Conservation (phyloP, 352 stramenopile genomes). For the Achlya hypogyna region DNA sequence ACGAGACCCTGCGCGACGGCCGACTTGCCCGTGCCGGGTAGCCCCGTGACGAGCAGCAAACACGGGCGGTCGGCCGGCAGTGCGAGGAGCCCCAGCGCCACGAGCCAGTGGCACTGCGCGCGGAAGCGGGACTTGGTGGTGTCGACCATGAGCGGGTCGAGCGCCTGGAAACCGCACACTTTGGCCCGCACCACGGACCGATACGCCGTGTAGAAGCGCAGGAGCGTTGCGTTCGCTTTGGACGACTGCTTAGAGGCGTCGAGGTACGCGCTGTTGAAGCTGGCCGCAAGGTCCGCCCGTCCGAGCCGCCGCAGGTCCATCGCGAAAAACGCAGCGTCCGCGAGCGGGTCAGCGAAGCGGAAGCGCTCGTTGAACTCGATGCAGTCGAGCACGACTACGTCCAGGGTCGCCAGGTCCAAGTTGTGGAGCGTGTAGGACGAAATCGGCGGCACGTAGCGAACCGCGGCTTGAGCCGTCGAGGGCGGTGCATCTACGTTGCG, state of each 20-base stretch:
- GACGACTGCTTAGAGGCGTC: slow-evolving; percentile 37
- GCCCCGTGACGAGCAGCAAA: slow-evolving; percentile 43
- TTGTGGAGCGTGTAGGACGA: not conserved
- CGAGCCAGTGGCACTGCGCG: slow-evolving; percentile 52
- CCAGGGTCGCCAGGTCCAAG: not conserved
- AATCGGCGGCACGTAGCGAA: not conserved
- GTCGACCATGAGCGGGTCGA: slow-evolving; percentile 39
- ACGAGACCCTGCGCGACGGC: slow-evolving; percentile 45
- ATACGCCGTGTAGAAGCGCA: slow-evolving; percentile 56
- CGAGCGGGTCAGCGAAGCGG: slow-evolving; percentile 51
- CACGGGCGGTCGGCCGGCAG: slow-evolving; percentile 34
- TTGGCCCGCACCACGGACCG: slow-evolving; percentile 61
- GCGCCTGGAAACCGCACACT: slow-evolving; percentile 51
- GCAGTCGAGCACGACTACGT: slow-evolving; percentile 55
- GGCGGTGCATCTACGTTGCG: not conserved
- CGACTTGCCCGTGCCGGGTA: slow-evolving; percentile 59
- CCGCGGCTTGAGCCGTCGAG: not conserved
- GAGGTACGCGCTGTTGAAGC: slow-evolving; percentile 47
- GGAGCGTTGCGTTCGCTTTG: slow-evolving; percentile 37
- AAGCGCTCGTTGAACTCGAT: slow-evolving; percentile 80
- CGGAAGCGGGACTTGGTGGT: slow-evolving; percentile 29
- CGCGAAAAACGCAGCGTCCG: slow-evolving; percentile 53
- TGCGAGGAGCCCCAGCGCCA: slow-evolving; percentile 45
- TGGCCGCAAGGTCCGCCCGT: slow-evolving; percentile 38
- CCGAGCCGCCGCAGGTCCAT: slow-evolving; percentile 65